Base-by-base conservation (phyloP, 1,139 yeast genomes). In the Hyphopichia khmerensis region DNA sequence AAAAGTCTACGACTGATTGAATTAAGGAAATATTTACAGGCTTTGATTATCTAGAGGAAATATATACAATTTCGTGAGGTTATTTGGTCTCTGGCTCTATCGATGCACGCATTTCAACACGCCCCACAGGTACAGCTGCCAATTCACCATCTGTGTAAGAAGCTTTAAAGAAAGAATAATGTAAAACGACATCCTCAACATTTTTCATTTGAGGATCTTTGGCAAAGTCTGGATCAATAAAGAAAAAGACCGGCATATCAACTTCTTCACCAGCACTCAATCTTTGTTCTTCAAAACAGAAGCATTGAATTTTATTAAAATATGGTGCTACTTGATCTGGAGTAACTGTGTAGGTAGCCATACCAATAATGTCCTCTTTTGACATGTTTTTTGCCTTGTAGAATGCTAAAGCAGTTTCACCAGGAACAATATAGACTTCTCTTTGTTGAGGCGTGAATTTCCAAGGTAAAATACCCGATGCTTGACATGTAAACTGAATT, bases 191-290 rank as follows among this genome's bases (percentile, higher is more conserved):
- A 60, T 91, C 96, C 55, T 90, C 95, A 38, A 91, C 84, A 56
- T 88, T 86, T 62, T 95, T 80, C 95, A 93, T 88, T 35, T 82
- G 77, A 8, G 99, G 98, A 60, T 95, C 99, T 48, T 85, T 84
- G 37, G 96, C 96, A 65, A 88, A 93, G 52, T 95, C 99, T 0
- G 99, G 99, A 60, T 95, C 99, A 43, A 95, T 87, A 64, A 95
- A 95, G 77, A 95, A 95, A 69, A 95, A 95, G 15, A 93, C 91
- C 0, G 99, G 99, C 99, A 95, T 93, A 59, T 95, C 99, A 14
- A 95, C 96, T 62, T 93, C 98, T 67, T 95, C 99, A 6, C 98
- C 98, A 1, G 97, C 96, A 44, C 84, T 78, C 50, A 93, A 72
- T 62, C 89, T 78, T 65, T 93, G 99, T 61, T 93, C 99, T 67